Evolutionary conservation across 2,329 filamentous ascomycete genomes (phyloP), one percentile per base, ranked within the genome.

Genomic region (Trichoderma sp.): DNA sequence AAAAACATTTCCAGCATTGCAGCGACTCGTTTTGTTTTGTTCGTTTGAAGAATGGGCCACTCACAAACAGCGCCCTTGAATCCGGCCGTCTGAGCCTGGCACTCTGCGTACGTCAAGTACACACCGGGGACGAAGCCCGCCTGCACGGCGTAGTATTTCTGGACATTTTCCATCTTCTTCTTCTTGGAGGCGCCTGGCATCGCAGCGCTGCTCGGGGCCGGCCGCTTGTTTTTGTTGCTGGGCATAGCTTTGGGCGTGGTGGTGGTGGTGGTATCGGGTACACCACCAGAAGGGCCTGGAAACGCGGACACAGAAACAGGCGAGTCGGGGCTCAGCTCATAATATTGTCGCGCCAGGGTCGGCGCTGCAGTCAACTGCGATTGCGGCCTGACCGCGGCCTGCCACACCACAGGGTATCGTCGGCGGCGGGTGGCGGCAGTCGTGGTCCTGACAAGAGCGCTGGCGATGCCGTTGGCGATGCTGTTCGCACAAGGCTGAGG

Each of bases 1-100:
- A 5, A 49, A 55, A n/a, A n/a, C 11, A 32, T 55, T 72, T 69
- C 32, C 32, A 21, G 8, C 43, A 28, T 18, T 43, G 21, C 14
- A 37, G 16, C 30, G 24, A 30, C 32, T 54, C 49, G 60, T 34
- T 18, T 8, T 18, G 39, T 8, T 8, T 43, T 10, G 14, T 43
- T n/a, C n/a, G 16, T 43, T 34, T 49, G 3, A 11, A 30, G 24
- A 24, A 32, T 21, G 14, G 49, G 34, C 18, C 67, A 86, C 90
- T 79, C 82, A 93, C 91, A 93, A 43, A 86, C 80, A 68, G 91
- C 90, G 24, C 90, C 90, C 75, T 80, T 83, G 77, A 85, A 90
- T 1, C 88, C 87, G 0, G 83, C 81, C 46, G 85, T 90, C 75
- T 90, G 87, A 68, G 81, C 79, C 76, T 88, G 82, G 74, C 89